Conservation (phyloP, 352 stramenopile genomes). For the Globisporangium nagaii region DNA sequence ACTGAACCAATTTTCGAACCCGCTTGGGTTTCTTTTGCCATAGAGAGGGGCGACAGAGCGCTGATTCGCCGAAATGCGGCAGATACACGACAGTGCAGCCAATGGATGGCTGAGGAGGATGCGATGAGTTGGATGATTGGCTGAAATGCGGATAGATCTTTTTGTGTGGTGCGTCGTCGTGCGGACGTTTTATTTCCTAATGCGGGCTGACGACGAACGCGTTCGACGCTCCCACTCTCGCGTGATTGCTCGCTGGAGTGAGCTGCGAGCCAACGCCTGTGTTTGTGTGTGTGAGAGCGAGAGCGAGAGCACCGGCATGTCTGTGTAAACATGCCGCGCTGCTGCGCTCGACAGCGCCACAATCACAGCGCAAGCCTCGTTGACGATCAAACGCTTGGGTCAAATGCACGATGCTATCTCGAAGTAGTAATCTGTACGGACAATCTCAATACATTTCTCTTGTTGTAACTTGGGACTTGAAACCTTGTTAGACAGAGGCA, state of each 20-base stretch:
- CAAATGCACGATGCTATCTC: too few relatives aligned
- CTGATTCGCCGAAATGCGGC: not conserved
- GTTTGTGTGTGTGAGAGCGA: too few relatives aligned
- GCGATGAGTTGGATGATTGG: not conserved
- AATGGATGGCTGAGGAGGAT: not conserved
- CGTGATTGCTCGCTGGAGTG: not conserved
- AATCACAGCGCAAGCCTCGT: too few relatives aligned
- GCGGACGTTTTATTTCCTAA: constrained; percentile 8
- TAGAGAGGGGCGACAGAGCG: not conserved
- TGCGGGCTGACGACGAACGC: constrained; percentile 1
- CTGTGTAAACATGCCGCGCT: too few relatives aligned
- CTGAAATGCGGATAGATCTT: not conserved
- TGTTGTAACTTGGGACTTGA: too few relatives aligned
- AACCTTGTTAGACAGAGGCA: too few relatives aligned
- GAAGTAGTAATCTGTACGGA: too few relatives aligned
- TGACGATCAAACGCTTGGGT: too few relatives aligned
- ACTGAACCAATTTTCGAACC: constrained; percentile 8
- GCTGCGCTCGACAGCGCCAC: too few relatives aligned
- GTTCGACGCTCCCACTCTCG: not conserved
- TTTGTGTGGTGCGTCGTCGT: not conserved
- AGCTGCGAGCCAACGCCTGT: too few relatives aligned
- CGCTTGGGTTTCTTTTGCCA: not conserved
- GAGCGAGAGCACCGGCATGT: too few relatives aligned
- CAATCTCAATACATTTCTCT: too few relatives aligned
- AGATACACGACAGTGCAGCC: not conserved